These are phyloP conservation scores for Candida jianshihensis DNA, from an alignment of 805 yeast genomes.

Conservation along the genomic window DNA sequence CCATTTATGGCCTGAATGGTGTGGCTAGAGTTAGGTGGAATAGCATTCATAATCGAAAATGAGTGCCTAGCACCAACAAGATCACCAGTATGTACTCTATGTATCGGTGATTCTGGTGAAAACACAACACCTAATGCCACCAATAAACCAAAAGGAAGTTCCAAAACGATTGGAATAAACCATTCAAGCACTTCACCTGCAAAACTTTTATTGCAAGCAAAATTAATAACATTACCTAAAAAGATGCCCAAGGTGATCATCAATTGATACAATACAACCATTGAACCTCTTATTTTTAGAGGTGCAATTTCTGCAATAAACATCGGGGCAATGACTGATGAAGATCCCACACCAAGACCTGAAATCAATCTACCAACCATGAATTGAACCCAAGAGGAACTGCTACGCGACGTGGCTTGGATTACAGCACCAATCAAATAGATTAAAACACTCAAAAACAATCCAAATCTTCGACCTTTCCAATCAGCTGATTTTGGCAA, in stretches of 20 bases:
- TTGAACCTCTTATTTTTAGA: conserved; percentile 61
- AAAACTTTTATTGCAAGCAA: conserved; percentile 39
- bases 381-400: conserved; percentile 51
- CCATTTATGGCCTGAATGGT: conserved; percentile 43
- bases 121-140: conserved; percentile 39
- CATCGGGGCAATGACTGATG: conserved; percentile 72
- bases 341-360: conserved; percentile 73
- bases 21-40: conserved; percentile 36
- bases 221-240: conserved; percentile 61
- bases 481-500: conserved; percentile 51
- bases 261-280: conserved; percentile 64
- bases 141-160: conserved; percentile 32
- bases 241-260: conserved; percentile 68
- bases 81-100: conserved; percentile 34
- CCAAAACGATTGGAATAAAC: conserved; percentile 58
- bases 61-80: conserved; percentile 48
- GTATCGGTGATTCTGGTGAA: conserved; percentile 70
- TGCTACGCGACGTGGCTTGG: conserved; percentile 42
- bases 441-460: conserved; percentile 45
- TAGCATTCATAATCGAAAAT: conserved; percentile 47
- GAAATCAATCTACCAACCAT: conserved; percentile 59
- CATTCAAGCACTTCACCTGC: conserved; percentile 50
- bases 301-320: conserved; percentile 67
- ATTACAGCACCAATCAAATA: conserved; percentile 56
- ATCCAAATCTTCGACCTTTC: conserved; percentile 53